phyloP scores from a whole-genome alignment of 352 stramenopile species.

The Phytophthora niederhauseri region DNA sequence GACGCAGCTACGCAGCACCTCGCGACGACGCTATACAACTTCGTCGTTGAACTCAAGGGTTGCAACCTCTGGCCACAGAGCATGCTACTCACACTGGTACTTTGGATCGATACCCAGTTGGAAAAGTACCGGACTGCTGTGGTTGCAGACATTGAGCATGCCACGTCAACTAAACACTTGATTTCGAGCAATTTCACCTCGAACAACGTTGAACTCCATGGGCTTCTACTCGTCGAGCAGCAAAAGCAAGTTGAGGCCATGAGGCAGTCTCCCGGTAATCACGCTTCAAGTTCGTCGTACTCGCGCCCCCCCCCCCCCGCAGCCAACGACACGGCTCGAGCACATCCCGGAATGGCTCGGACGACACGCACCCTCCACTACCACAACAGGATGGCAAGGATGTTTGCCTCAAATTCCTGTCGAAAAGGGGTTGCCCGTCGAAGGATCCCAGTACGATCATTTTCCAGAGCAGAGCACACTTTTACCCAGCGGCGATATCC shows the following conservation, averaged over 20 bases:
- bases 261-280: no score
- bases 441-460: not conserved
- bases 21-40: not conserved
- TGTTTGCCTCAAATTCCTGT: not conserved
- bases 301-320: no score
- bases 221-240: not conserved
- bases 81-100: slow-evolving; percentile 5
- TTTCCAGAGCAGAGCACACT: not conserved
- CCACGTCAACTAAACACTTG: not conserved
- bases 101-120: not conserved
- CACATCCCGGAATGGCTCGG: not conserved
- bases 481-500: not conserved
- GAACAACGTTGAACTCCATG: not conserved
- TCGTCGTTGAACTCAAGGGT: not conserved
- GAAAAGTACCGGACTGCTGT: not conserved
- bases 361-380: not conserved
- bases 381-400: not conserved
- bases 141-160: not conserved
- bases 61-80: not conserved
- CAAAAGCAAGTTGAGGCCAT: not conserved
- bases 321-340: not conserved
- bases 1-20: slow-evolving; percentile 1
- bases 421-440: not conserved
- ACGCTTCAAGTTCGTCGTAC: not conserved
- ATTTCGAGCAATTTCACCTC: not conserved